phyloP scores from a whole-genome alignment of 2,329 filamentous ascomycete genomes.

The Aspergillus flavus region DNA sequence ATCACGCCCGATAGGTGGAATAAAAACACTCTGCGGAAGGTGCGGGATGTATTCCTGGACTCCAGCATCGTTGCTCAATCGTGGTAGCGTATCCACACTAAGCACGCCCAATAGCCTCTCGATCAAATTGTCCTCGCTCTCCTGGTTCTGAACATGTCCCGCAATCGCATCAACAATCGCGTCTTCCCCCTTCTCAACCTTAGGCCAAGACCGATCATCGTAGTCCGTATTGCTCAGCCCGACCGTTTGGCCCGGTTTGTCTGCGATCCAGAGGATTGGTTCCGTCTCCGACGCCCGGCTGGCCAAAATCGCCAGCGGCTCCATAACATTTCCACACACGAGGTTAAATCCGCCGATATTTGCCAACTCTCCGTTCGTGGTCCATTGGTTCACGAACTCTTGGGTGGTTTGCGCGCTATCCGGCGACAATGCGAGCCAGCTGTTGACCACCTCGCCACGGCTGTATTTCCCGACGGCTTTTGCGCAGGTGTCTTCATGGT shows the following conservation, averaged over 20 bases:
- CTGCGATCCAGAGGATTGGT: constrained; percentile 52
- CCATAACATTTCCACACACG: constrained; percentile 55
- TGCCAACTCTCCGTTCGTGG: constrained; percentile 53
- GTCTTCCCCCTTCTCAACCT: constrained; percentile 58
- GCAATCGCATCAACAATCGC: constrained; percentile 51
- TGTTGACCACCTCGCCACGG: constrained; percentile 59
- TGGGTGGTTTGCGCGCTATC: constrained; percentile 43
- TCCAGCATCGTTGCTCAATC: constrained; percentile 47
- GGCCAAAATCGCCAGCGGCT: constrained; percentile 57
- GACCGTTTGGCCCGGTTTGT: constrained; percentile 50
- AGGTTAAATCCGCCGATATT: constrained; percentile 64
- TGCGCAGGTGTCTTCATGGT: constrained; percentile 54
- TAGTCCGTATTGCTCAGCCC: constrained; percentile 62
- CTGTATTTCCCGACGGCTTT: constrained; percentile 48
- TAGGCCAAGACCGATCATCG: constrained; percentile 60
- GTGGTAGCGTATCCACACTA: constrained; percentile 56
- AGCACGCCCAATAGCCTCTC: constrained; percentile 54
- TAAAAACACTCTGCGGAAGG: constrained; percentile 60
- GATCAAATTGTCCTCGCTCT: constrained; percentile 48
- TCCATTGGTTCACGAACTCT: constrained; percentile 53
- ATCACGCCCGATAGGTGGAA: constrained; percentile 53
- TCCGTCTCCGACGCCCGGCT: constrained; percentile 57
- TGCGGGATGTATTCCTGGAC: constrained; percentile 57
- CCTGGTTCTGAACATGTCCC: constrained; percentile 44
- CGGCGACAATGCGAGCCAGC: constrained; percentile 53